A percentile compares a stretch with the other conserved stretches of the same genome.
These are phyloP conservation scores for Salvia miltiorrhiza DNA, from an alignment of 257 asterid genomes.

Conservation along the genomic window DNA sequence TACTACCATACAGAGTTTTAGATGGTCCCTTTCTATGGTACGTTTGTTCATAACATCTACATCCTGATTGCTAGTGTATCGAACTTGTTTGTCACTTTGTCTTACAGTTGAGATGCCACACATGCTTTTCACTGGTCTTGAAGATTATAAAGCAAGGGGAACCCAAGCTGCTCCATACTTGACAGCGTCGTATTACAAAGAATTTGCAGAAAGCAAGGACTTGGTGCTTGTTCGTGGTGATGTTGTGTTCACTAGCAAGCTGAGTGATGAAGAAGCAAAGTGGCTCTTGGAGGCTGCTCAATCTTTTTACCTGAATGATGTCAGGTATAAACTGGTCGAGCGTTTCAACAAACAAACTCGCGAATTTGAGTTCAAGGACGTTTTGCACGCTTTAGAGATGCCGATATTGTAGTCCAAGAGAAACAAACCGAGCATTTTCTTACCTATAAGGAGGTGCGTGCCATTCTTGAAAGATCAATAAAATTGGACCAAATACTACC, in stretches of 20 bases:
- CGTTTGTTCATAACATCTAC: not conserved
- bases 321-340: conserved; percentile 81
- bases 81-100: conserved; percentile 17
- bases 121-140: conserved; percentile 93
- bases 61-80: conserved; percentile 5
- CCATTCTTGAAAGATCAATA: conserved; percentile 10
- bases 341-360: conserved; percentile 76
- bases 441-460: not conserved
- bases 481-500: not conserved
- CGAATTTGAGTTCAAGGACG: conserved; percentile 90
- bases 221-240: conserved; percentile 88
- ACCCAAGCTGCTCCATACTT: conserved; percentile 94
- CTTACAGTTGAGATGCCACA: conserved; percentile 85
- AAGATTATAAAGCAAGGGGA: conserved; percentile 94
- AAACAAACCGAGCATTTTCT: not conserved
- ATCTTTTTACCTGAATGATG: conserved; percentile 82
- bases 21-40: not conserved
- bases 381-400: conserved; percentile 74
- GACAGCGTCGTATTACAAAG: conserved; percentile 69
- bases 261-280: conserved; percentile 73
- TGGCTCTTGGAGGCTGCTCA: conserved; percentile 88
- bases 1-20: not conserved
- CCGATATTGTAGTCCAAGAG: conserved; percentile 49
- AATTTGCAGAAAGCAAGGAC: conserved; percentile 83
- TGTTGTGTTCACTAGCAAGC: conserved; percentile 86